Conservation (phyloP, 345 rosid species). For the Populus pruinosa region DNA sequence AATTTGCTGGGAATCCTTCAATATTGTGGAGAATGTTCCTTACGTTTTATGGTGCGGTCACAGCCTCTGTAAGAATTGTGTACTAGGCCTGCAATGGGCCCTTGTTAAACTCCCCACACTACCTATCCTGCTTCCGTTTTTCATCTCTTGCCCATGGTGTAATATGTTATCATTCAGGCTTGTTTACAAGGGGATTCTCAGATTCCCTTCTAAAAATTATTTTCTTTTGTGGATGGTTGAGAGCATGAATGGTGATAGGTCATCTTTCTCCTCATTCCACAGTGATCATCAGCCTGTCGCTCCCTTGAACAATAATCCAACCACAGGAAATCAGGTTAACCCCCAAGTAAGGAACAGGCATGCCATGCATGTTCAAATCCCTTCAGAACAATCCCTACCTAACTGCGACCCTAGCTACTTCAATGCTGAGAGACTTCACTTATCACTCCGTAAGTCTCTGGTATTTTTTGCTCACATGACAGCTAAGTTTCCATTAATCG, state of each 20-base stretch:
- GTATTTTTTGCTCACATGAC: slow-evolving; percentile 73
- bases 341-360: background rate
- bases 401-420: slow-evolving; percentile 4
- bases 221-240: slow-evolving; percentile 97
- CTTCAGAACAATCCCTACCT: slow-evolving; percentile 16
- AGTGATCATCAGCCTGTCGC: slow-evolving; percentile 13
- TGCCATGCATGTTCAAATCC: background rate
- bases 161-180: slow-evolving; percentile 76
- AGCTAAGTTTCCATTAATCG: slow-evolving; percentile 88
- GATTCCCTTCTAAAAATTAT: slow-evolving; percentile 83
- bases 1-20: slow-evolving; percentile 88
- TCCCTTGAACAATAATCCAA: slow-evolving; percentile 10
- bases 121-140: slow-evolving; percentile 86
- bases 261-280: too few species aligned
- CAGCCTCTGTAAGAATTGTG: slow-evolving; percentile 84
- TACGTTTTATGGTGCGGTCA: slow-evolving; percentile 97
- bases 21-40: slow-evolving; percentile 85
- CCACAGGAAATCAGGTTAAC: slow-evolving; percentile 20
- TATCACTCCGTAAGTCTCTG: slow-evolving; percentile 63
- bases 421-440: slow-evolving; percentile 41
- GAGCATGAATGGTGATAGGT: slow-evolving; percentile 72
- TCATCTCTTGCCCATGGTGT: slow-evolving; percentile 95
- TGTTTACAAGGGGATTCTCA: slow-evolving; percentile 68
- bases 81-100: slow-evolving; percentile 83
- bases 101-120: slow-evolving; percentile 75